Conservation (phyloP, 192 early-diverging fungal species). For the Backusella tarrabulga region DNA sequence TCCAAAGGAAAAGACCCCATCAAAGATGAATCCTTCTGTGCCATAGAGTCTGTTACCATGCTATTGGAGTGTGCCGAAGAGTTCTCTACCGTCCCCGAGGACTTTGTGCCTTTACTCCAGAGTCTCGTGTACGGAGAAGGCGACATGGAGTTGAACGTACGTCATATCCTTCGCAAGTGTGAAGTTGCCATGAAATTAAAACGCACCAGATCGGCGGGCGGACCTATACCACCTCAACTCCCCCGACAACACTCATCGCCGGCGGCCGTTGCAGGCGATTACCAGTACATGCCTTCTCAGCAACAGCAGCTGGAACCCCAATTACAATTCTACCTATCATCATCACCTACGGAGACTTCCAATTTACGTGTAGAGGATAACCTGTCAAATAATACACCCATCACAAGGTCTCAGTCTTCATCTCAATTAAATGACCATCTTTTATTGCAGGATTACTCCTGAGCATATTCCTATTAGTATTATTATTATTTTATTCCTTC, state of each 20-base stretch:
- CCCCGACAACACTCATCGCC: conserved; percentile 24
- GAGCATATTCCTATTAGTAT: background rate
- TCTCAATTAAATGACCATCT: background rate
- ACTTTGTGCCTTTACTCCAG: conserved; percentile 49
- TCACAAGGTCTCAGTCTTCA: conserved; percentile 6
- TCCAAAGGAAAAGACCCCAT: conserved; percentile 81
- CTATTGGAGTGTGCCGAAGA: conserved; percentile 63
- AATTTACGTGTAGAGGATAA: background rate
- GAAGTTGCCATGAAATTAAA: conserved; percentile 50
- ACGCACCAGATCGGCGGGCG: conserved; percentile 37
- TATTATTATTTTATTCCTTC: background rate
- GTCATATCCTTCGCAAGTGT: conserved; percentile 55
- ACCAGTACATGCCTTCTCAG: background rate
- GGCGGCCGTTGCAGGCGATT: background rate
- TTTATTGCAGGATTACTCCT: background rate
- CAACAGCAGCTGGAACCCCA: background rate
- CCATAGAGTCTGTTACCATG: conserved; percentile 66
- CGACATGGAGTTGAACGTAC: conserved; percentile 47
- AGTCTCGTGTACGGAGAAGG: conserved; percentile 47
- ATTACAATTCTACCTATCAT: background rate
- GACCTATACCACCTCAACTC: conserved; percentile 9
- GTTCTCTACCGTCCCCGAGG: conserved; percentile 60
- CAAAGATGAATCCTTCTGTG: conserved; percentile 69
- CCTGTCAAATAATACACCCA: background rate
- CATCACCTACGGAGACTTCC: background rate